These are phyloP conservation scores for Colletotrichum neosansevieriae DNA, from an alignment of 2,329 filamentous ascomycete genomes.

Conservation along the genomic window DNA sequence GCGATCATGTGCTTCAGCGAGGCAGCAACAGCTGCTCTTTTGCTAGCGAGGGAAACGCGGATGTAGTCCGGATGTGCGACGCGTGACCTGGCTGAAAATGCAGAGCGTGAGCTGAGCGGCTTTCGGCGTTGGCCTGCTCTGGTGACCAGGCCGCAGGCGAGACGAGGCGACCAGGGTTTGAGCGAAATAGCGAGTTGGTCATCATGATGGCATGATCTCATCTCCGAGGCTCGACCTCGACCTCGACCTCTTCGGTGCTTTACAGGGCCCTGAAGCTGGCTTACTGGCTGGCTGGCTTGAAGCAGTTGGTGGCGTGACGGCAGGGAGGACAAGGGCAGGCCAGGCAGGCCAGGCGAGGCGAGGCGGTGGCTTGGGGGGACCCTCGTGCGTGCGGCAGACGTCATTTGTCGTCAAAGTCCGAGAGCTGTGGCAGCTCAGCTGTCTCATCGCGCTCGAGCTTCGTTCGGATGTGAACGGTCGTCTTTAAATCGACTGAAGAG, in stretches of 20 bases:
- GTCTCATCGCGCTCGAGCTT: neutral
- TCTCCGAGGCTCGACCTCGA: conserved; percentile 9
- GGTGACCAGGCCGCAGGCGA: neutral
- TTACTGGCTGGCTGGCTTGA: neutral
- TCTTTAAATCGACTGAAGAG: conserved; percentile 4
- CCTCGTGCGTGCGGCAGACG: conserved; percentile 32
- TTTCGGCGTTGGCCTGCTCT: conserved; percentile 16
- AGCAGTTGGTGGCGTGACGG: conserved; percentile 17
- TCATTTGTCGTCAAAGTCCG: conserved; percentile 18
- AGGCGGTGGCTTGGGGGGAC: neutral
- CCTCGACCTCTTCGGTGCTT: neutral
- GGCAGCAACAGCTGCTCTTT: too few species aligned
- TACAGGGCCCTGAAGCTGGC: neutral
- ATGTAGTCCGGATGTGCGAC: too few species aligned
- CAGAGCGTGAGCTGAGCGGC: conserved; percentile 6
- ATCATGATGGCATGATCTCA: conserved; percentile 4
- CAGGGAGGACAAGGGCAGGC: neutral
- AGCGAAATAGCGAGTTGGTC: neutral
- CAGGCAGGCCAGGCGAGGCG: neutral
- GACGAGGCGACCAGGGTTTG: neutral
- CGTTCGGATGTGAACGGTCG: neutral
- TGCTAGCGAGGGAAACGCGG: too few species aligned
- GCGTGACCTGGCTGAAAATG: neutral
- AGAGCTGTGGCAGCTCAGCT: conserved; percentile 16
- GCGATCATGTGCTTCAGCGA: too few species aligned